Evolutionary conservation across 2,329 filamentous ascomycete species (phyloP), one percentile per base, ranked within the genome.

Genomic region (Epicoccum sorghinum): DNA sequence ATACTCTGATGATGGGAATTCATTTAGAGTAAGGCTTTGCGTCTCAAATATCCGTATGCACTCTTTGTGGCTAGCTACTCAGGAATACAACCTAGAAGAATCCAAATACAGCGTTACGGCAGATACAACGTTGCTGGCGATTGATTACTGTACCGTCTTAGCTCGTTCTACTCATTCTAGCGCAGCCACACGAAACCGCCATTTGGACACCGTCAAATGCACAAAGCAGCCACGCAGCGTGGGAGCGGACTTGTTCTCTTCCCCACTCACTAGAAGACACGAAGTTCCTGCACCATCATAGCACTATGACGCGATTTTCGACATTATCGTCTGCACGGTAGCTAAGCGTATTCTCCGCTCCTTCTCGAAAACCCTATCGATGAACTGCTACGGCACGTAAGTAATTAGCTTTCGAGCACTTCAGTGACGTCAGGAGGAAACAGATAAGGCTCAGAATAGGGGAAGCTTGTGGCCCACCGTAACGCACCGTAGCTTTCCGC

Each of bases 171-270:
- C 18, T 18, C 40, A 22, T 37, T 44, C 47, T 55, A 55, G 47
- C 30, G 36, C 41, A 49, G 46, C 52, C 52, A 55, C 41, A 22
- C 46, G 41, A 55, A 50, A 50, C 52, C 23, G 33, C 52, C 30
- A 47, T 10, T 25, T 42, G 5, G 37, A 47, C 46, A 43, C 52
- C 46, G 37, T 55, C 52, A 38, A 45, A 42, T 9, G 46, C 46
- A 55, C 46, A 41, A 55, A 37, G 30, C 52, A 49, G 41, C 41
- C 30, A 46, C 18, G 24, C 30, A 37, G 27, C 27, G 27, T 29
- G 27, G 27, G 1, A 29, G 30, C 30, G 14, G 37, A 22, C 46
- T 42, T 42, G 24, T 30, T 41, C 25, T 18, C 13, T 37, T 49
- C 36, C 30, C 46, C 52, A 30, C 41, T 13, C 46, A 32, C 45